Conservation (phyloP, 129 eudicot species). For the Cynara cardunculus region DNA sequence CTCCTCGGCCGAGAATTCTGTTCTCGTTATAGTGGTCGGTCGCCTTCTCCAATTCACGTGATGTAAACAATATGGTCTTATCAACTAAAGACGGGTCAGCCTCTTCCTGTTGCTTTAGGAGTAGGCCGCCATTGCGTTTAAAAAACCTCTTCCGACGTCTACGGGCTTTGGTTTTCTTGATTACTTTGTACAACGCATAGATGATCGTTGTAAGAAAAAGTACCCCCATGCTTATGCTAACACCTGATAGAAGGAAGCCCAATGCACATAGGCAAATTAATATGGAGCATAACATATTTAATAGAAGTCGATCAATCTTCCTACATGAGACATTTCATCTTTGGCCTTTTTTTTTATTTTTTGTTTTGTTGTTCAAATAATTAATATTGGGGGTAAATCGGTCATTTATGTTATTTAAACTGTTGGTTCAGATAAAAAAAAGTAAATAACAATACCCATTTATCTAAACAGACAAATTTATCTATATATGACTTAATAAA, state of each 20-base stretch:
- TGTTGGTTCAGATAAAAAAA: too few species aligned
- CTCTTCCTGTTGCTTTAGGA: conserved; percentile 14
- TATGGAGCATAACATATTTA: neutral
- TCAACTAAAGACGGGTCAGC: neutral
- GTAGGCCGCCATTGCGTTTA: conserved; percentile 20
- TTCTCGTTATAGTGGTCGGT: too few species aligned
- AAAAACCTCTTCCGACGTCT: neutral
- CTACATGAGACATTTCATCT: too few species aligned
- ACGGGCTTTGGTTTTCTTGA: neutral
- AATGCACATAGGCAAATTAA: neutral
- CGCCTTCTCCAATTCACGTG: neutral
- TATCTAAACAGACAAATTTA: too few species aligned
- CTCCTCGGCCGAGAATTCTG: too few species aligned
- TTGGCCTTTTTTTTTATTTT: too few species aligned
- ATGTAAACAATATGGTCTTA: neutral
- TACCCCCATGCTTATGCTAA: neutral
- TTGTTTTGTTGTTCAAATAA: too few species aligned
- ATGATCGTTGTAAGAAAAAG: neutral
- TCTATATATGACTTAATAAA: too few species aligned
- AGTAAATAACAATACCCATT: too few species aligned
- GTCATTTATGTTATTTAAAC: too few species aligned
- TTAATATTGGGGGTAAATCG: too few species aligned
- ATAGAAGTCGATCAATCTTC: too few species aligned
- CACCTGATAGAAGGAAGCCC: neutral
- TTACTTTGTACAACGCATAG: neutral